Evolutionary conservation across 345 rosid genomes (phyloP).

Genomic region (Eutrema heterophyllum): DNA sequence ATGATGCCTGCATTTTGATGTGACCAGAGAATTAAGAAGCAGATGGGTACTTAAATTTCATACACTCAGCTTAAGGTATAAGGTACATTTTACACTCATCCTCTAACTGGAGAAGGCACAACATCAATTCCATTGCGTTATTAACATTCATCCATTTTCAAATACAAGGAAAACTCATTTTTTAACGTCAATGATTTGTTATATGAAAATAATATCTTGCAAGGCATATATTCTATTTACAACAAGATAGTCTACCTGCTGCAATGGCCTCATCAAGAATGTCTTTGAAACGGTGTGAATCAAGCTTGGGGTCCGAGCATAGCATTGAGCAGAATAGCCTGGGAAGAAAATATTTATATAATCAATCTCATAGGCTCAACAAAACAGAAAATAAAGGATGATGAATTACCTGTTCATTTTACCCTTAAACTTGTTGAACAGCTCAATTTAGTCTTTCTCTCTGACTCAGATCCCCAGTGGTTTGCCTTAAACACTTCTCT

Average conservation of each 20-base stretch:
- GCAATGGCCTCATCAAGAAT: conserved; percentile 68
- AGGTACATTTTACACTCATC: not conserved
- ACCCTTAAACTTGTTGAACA: conserved; percentile 59
- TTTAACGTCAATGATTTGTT: not conserved
- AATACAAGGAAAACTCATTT: not conserved
- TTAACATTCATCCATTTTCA: conserved; percentile 28
- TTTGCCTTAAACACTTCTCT: conserved; percentile 79
- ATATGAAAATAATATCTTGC: not conserved
- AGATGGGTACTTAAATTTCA: not conserved
- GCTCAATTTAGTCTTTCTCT: conserved; percentile 76
- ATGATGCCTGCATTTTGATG: conserved; percentile 48
- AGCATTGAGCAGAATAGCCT: conserved; percentile 92
- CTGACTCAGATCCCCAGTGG: conserved; percentile 85
- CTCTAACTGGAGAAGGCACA: not conserved
- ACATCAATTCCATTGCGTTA: no score
- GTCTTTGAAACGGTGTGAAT: conserved; percentile 81
- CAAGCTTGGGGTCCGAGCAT: conserved; percentile 79
- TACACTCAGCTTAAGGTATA: not conserved
- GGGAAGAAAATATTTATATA: not conserved
- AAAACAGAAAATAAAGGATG: not conserved
- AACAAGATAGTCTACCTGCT: conserved; percentile 38
- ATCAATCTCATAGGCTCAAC: not conserved
- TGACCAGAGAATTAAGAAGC: no score
- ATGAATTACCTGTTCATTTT: conserved; percentile 62
- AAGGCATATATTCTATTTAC: not conserved